Percentiles rank a stretch among this genome's conserved stretches.
Evolutionary conservation across 2,329 filamentous ascomycete species (phyloP).

Genomic region (Aspergillus quadricinctus): DNA sequence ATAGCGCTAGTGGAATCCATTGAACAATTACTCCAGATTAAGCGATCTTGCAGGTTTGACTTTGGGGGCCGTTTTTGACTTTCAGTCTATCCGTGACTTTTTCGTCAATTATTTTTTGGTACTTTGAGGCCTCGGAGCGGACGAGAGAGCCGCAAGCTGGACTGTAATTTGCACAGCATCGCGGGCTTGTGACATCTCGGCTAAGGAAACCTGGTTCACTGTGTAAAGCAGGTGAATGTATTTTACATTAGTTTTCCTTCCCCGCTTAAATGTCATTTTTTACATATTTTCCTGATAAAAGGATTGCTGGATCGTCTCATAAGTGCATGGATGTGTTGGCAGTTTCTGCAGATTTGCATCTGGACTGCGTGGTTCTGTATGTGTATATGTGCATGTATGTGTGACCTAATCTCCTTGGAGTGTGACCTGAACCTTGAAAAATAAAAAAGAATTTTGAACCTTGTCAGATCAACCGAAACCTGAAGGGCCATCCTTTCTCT

Average conservation of each 20-base stretch:
- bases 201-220: too few species aligned
- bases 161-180: not conserved
- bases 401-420: not conserved
- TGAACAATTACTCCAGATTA: conserved; percentile 2
- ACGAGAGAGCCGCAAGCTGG: not conserved
- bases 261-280: too few species aligned
- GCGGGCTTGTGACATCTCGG: not conserved
- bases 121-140: too few species aligned
- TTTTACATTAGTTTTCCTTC: not conserved
- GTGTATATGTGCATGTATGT: conserved; percentile 1
- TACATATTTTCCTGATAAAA: not conserved
- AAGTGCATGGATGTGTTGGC: conserved; percentile 25
- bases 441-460: not conserved
- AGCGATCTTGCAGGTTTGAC: not conserved
- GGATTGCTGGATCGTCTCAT: conserved; percentile 3
- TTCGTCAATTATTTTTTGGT: not conserved
- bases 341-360: conserved; percentile 21
- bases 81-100: not conserved
- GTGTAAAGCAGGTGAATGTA: too few species aligned
- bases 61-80: not conserved
- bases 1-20: not conserved
- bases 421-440: not conserved
- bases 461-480: not conserved
- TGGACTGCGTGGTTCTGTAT: conserved; percentile 7
- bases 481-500: not conserved